A percentile compares a stretch with the other conserved stretches of the same genome.
These are phyloP conservation scores for Stagonosporopsis rhizophila DNA, from an alignment of 2,329 filamentous ascomycete genomes.

Conservation along the genomic window DNA sequence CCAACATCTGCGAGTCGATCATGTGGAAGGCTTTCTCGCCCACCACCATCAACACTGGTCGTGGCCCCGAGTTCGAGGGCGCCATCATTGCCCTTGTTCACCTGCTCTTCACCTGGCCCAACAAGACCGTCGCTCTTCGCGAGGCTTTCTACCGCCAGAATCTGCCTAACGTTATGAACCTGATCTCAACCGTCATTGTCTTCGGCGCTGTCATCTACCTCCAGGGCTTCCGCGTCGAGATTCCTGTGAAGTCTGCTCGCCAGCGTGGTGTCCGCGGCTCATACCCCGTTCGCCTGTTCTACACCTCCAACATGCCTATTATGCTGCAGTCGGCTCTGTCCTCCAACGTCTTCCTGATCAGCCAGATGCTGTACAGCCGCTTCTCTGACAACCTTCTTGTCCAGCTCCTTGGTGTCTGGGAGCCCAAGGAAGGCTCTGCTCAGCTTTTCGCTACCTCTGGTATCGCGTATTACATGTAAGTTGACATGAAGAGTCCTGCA, in stretches of 20 bases:
- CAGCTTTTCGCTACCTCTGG: slow-evolving; percentile 94
- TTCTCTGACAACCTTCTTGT: slow-evolving; percentile 99
- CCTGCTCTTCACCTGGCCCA: slow-evolving; percentile 96
- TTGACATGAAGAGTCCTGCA: neutral
- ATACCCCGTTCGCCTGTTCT: slow-evolving; percentile 98
- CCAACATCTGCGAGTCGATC: slow-evolving; percentile 99
- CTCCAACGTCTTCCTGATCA: slow-evolving; percentile 99
- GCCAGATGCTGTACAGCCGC: slow-evolving; percentile 98
- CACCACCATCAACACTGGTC: slow-evolving; percentile 98
- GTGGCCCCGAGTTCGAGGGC: slow-evolving; percentile 98
- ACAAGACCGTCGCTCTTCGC: slow-evolving; percentile 98
- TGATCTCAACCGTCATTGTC: slow-evolving; percentile 88
- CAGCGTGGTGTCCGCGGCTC: slow-evolving; percentile 98
- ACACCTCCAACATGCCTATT: slow-evolving; percentile 99
- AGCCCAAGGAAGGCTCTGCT: slow-evolving; percentile 92
- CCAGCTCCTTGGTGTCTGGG: slow-evolving; percentile 97
- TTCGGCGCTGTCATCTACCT: slow-evolving; percentile 99
- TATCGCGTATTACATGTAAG: slow-evolving; percentile 95
- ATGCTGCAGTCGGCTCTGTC: slow-evolving; percentile 99
- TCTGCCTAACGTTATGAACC: slow-evolving; percentile 99
- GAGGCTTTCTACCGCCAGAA: slow-evolving; percentile 99
- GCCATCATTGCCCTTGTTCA: slow-evolving; percentile 98
- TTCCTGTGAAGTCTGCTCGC: slow-evolving; percentile 98
- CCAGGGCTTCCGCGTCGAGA: slow-evolving; percentile 99
- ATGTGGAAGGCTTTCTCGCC: slow-evolving; percentile 99